Percentiles rank a stretch among this genome's conserved stretches.
phyloP scores from a whole-genome alignment of 345 rosid species.

The Erucastrum elatum region DNA sequence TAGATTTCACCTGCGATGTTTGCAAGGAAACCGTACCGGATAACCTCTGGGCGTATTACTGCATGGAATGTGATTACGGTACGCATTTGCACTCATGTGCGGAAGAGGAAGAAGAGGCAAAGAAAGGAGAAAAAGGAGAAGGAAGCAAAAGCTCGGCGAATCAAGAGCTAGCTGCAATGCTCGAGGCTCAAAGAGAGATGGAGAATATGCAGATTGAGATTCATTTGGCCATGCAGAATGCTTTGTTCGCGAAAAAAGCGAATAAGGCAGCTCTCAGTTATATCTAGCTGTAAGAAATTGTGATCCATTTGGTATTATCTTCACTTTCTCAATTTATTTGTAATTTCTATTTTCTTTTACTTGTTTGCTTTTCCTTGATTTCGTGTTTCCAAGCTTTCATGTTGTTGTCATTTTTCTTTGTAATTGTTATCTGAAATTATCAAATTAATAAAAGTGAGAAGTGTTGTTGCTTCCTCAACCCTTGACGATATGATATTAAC shows the following conservation, averaged over 20 bases:
- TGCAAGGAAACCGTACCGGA: slow-evolving; percentile 26
- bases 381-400: neutral
- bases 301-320: neutral
- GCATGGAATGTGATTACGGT: slow-evolving; percentile 23
- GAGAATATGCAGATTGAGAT: slow-evolving; percentile 26
- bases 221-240: slow-evolving; percentile 26
- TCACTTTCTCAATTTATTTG: neutral
- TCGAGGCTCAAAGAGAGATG: slow-evolving; percentile 29
- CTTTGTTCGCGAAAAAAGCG: neutral
- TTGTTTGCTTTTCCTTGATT: neutral
- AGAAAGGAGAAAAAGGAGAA: neutral
- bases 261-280: slow-evolving; percentile 13
- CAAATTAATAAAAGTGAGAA: neutral
- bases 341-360: neutral
- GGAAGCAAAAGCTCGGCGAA: slow-evolving; percentile 21
- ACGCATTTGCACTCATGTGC: slow-evolving; percentile 32
- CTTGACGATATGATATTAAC: neutral
- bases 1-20: slow-evolving; percentile 6
- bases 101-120: neutral
- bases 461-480: neutral
- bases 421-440: neutral
- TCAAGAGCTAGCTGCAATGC: slow-evolving; percentile 22
- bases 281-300: neutral
- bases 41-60: slow-evolving; percentile 21
- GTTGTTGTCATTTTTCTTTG: neutral